Base-by-base conservation (phyloP, 768 basidiomycete genomes). In the Pleurotus cornucopiae region DNA sequence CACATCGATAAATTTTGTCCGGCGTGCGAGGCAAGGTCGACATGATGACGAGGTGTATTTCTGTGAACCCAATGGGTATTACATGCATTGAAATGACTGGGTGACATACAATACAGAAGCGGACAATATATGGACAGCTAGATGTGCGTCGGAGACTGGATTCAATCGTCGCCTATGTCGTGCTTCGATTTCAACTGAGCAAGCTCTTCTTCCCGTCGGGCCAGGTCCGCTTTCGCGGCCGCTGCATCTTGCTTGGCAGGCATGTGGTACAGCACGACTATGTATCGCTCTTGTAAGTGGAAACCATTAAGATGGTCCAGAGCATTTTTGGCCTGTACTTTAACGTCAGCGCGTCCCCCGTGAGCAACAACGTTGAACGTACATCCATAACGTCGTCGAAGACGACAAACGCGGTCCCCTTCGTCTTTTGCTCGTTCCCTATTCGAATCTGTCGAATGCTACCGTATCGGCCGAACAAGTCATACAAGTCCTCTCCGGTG, bases 261-360 rank as follows among this genome's bases (percentile, higher is more conserved):
- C 87, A 98, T 96, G 68, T 98, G 95, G 66, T 96, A 98, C 25
- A 98, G 76, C 6, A 98, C 96, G 56, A 99, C 96, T 53, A 99
- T 96, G 72, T 98, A 99, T 21, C 96, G 89, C 71, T 97, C 96
- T 74, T 94, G 94, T 57, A 99, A 71, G 74, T 99, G 96, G 76
- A 99, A 99, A 45, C 96, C 96, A 63, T 98, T 98, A 66, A 98
- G 71, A 70, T 97, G 94, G 67, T 95, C 95, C 56, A 97, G 83
- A 0, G 96, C 96, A 66, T 95, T 94, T 72, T 97, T 96, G 18
- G 96, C 96, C 91, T 97, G 65, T 11, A 54, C 54, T 23, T 37
- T 39, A 49, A 53, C 46, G 55, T 21, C 34, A 54, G 56, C 58
- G 51, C 58, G 61, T 66, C 41, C 62, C 54, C 49, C 21, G 49